phyloP scores from a whole-genome alignment of 2,329 filamentous ascomycete species.

The Fusarium verrucosum region DNA sequence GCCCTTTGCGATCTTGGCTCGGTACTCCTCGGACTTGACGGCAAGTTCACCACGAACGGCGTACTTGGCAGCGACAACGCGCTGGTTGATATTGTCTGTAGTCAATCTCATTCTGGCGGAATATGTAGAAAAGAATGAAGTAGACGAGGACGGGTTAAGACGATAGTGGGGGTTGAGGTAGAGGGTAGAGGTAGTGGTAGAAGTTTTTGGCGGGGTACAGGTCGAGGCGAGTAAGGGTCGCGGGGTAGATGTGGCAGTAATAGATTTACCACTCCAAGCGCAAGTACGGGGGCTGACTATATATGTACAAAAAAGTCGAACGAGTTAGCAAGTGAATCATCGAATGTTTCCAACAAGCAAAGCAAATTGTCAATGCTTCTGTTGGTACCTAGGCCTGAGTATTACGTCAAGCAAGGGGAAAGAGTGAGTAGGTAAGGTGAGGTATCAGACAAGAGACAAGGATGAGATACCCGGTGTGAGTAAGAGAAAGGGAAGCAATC shows the following conservation, averaged over 20 bases:
- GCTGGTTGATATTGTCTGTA: constrained; percentile 89
- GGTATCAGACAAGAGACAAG: constrained; percentile 36
- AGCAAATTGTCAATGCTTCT: constrained; percentile 28
- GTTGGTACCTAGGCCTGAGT: constrained; percentile 14
- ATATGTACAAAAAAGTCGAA: constrained; percentile 37
- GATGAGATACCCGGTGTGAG: constrained; percentile 22
- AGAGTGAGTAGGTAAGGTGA: not conserved
- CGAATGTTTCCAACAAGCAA: constrained; percentile 4
- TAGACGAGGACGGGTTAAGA: constrained; percentile 23
- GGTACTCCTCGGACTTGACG: constrained; percentile 90
- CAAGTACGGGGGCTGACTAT: constrained; percentile 30
- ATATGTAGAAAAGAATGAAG: constrained; percentile 47
- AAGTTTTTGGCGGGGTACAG: constrained; percentile 44
- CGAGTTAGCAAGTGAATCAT: constrained; percentile 39
- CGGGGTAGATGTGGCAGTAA: constrained; percentile 41
- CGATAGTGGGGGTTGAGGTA: constrained; percentile 20
- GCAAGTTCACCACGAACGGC: constrained; percentile 96
- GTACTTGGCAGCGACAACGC: constrained; percentile 89
- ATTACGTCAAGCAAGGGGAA: constrained; percentile 29
- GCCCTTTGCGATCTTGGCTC: constrained; percentile 73
- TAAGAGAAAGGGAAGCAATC: constrained; percentile 19
- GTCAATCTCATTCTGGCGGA: constrained; percentile 62
- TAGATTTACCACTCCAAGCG: constrained; percentile 36
- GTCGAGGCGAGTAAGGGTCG: constrained; percentile 38
- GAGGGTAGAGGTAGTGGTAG: constrained; percentile 30